Evolutionary conservation across 2,329 filamentous ascomycete genomes (phyloP), one percentile per base, ranked within the genome.

Genomic region (Biscogniauxia mediterranea): DNA sequence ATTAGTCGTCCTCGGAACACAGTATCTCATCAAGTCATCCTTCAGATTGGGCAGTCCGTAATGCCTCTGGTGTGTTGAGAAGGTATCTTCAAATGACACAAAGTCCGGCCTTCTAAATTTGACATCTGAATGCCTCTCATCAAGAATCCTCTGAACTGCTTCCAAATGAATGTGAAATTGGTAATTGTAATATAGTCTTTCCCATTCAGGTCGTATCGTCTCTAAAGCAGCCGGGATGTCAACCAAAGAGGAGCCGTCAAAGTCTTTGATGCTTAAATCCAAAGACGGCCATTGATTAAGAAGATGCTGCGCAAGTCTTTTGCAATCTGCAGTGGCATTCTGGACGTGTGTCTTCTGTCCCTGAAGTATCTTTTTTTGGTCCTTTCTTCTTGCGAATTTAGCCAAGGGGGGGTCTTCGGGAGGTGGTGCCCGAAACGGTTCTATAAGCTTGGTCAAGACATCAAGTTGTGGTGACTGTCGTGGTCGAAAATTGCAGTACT

Each of bases 151-250:
- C 57, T 86, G 81, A 0, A 83, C 77, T 25, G 75, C 52, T 9
- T 73, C 58, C 0, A 85, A 61, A 64, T 85, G 80, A 0, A 69
- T 51, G 0, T 74, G 77, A 0, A 86, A 73, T 26, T 81, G 74
- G 9, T 75, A 62, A 52, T 87, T 87, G 5, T 78, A 73, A n/a
- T 75, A 78, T 0, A 84, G 66, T 0, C 79, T 76, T 4, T 71
- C 63, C 83, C 83, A 87, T 56, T 84, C 79, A 0, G 76, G 75
- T 0, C 66, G 63, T 15, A 86, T 68, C 0, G 69, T 66, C 0
- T 73, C 64, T 1, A 84, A 46, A 2, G 81, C 82, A 11, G 70
- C 62, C 0, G 62, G 46, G 6, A 75, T 21, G 61, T 83, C 68
- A 0, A 86, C 26, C 2, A 77, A 54, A 3, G 75, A 67, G 1